Conservation (phyloP, 768 basidiomycete genomes). For the Boletus pseudo-olivaceus region DNA sequence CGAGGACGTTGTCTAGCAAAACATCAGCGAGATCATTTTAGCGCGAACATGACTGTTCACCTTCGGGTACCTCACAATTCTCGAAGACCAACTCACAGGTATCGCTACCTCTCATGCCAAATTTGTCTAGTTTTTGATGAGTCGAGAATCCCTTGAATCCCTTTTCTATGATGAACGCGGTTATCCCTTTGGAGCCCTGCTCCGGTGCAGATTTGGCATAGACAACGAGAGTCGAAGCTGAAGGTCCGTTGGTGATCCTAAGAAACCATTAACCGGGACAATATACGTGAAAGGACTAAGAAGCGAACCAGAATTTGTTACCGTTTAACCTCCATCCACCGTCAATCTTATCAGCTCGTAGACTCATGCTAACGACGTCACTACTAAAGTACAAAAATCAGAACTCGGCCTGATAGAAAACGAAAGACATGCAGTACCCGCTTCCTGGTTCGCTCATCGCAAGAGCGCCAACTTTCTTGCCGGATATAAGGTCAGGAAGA, state of each 20-base stretch:
- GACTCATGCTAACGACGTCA: conserved; percentile 92
- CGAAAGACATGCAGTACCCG: conserved; percentile 38
- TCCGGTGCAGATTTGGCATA: conserved; percentile 86
- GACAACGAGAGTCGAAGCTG: conserved; percentile 86
- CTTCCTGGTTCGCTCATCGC: conserved; percentile 94
- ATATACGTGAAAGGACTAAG: background rate
- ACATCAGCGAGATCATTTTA: background rate
- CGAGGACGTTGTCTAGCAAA: conserved; percentile 74
- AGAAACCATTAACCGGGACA: background rate
- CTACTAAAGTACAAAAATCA: conserved; percentile 37
- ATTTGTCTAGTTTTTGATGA: conserved; percentile 88
- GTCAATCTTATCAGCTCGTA: conserved; percentile 73
- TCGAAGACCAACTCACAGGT: conserved; percentile 94
- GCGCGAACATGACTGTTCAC: conserved; percentile 36
- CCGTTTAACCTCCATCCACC: conserved; percentile 83
- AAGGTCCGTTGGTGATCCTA: conserved; percentile 95
- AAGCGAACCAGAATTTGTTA: conserved; percentile 81
- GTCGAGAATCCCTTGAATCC: conserved; percentile 83
- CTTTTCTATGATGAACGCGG: conserved; percentile 86
- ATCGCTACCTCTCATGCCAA: conserved; percentile 95
- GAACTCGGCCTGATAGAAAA: background rate
- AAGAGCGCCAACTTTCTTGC: conserved; percentile 81
- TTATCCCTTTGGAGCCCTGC: conserved; percentile 83
- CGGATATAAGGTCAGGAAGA: conserved; percentile 74
- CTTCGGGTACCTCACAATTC: conserved; percentile 83